Evolutionary conservation across 495 filamentous ascomycete species (phyloP), one percentile per base, ranked within the genome.

Genomic region (Pyrenula aspistea): DNA sequence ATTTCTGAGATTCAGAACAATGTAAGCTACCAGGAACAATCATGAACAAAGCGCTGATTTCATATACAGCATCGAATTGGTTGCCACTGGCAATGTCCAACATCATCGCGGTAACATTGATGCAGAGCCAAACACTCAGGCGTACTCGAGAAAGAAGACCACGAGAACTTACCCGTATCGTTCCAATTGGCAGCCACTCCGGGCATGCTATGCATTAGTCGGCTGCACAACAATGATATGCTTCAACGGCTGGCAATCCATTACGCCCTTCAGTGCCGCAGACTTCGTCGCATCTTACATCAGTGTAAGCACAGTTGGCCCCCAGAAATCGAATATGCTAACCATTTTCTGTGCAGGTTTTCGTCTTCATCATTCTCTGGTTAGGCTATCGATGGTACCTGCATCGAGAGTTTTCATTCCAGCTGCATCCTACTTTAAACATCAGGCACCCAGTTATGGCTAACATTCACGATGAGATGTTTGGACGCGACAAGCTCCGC

Each of bases 211-310:
- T 54, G 75, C 72, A 1, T 47, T 77, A 12, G 54, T 69, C 8
- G 68, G 68, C 24, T 73, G 74, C 54, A 61, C 65, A 12, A 53
- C 75, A 2, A 57, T 78, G 0, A 64, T 73, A 3, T 36, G 75
- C 10, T 78, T 78, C 62, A 78, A 77, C 57, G 74, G 73, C 1
- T 68, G 73, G 36, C 59, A 56, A 0, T 65, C 72, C 2, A 72
- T 77, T 52, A 57, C 61, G 51, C 74, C 71, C 0, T 72, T 75
- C 55, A 66, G 63, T 49, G 52, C 57, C 4, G 58, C 61, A 2
- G 68, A 69, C 56, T 78, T 77, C 57, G 60, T 77, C 19, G 68
- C 72, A 15, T 71, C 70, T 4, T 78, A 78, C 56, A 71, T 78
- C 48, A 72, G 73, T 23, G 74, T 77, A 65, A 67, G 73, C 62